phyloP scores from a whole-genome alignment of 345 rosid species.

The Melaleuca quinquenervia region DNA sequence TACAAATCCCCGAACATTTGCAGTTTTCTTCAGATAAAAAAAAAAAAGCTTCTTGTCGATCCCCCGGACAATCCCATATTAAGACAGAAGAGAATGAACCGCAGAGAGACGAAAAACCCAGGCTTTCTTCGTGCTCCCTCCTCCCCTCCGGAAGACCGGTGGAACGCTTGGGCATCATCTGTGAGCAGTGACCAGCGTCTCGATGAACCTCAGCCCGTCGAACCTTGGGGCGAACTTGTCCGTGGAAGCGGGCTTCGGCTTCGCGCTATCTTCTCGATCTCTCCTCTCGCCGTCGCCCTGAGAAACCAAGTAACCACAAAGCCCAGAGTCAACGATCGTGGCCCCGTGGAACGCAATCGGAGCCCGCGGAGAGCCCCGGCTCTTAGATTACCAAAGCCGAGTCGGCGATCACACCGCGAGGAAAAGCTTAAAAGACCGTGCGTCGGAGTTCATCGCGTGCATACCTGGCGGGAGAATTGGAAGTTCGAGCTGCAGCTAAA shows the following conservation, averaged over 20 bases:
- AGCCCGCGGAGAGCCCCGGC: neutral
- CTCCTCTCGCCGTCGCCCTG: neutral
- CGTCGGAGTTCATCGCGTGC: neutral
- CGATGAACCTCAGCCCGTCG: constrained; percentile 37
- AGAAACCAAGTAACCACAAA: neutral
- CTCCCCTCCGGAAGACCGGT: neutral
- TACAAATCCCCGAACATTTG: neutral
- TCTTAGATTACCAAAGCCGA: neutral
- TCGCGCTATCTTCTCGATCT: neutral
- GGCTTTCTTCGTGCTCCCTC: neutral
- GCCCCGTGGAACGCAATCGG: neutral
- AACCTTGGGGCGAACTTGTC: constrained; percentile 22
- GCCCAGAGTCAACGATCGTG: neutral
- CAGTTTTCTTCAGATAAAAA: neutral
- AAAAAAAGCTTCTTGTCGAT: neutral
- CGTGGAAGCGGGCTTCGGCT: neutral
- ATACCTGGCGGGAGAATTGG: constrained; percentile 6
- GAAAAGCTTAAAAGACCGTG: neutral
- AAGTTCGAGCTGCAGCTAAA: neutral
- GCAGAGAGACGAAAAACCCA: neutral
- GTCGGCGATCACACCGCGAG: neutral
- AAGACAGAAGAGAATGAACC: neutral
- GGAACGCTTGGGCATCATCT: neutral
- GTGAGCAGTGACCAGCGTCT: constrained; percentile 27
- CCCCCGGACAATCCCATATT: neutral